Percentiles rank a stretch among this genome's conserved stretches.
phyloP scores from a whole-genome alignment of 352 stramenopile genomes.

The Globisporangium canariense region DNA sequence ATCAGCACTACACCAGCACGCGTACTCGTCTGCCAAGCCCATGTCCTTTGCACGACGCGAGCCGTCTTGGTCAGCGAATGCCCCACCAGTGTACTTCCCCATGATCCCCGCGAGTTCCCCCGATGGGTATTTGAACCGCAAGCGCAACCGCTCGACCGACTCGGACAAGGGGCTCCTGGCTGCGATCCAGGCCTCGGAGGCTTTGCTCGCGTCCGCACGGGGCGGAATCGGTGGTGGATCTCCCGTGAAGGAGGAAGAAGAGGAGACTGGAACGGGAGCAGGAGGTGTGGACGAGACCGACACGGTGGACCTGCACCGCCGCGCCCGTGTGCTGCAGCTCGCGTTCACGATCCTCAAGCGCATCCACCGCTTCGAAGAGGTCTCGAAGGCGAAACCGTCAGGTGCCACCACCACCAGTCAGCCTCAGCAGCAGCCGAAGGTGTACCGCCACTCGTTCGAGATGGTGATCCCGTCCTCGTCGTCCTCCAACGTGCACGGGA shows the following conservation, averaged over 20 bases:
- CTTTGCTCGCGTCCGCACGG: constrained; percentile 12
- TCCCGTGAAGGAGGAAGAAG: neutral
- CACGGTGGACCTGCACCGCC: constrained; percentile 44
- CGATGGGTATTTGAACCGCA: constrained; percentile 48
- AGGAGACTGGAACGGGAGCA: constrained; percentile 14
- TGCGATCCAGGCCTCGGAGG: constrained; percentile 51
- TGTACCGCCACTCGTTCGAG: constrained; percentile 60
- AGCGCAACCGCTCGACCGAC: constrained; percentile 70
- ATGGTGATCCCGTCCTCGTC: constrained; percentile 41
- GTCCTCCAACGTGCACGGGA: constrained; percentile 5
- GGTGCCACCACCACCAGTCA: constrained; percentile 13
- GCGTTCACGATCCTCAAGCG: constrained; percentile 57
- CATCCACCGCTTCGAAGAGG: constrained; percentile 58
- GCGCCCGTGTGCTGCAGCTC: constrained; percentile 52
- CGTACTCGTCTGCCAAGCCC: constrained; percentile 41
- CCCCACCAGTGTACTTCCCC: constrained; percentile 18
- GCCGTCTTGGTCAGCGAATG: constrained; percentile 4
- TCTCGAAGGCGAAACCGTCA: constrained; percentile 26
- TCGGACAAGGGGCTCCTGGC: constrained; percentile 52
- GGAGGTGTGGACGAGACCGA: constrained; percentile 7
- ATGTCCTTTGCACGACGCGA: constrained; percentile 34
- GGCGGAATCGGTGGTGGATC: neutral
- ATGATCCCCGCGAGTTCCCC: constrained; percentile 29
- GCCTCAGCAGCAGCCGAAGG: constrained; percentile 11
- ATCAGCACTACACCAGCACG: constrained; percentile 40